A percentile compares a stretch with the other conserved stretches of the same genome.
Evolutionary conservation across 2,329 filamentous ascomycete genomes (phyloP).

Genomic region (Fusarium xyrophilum): DNA sequence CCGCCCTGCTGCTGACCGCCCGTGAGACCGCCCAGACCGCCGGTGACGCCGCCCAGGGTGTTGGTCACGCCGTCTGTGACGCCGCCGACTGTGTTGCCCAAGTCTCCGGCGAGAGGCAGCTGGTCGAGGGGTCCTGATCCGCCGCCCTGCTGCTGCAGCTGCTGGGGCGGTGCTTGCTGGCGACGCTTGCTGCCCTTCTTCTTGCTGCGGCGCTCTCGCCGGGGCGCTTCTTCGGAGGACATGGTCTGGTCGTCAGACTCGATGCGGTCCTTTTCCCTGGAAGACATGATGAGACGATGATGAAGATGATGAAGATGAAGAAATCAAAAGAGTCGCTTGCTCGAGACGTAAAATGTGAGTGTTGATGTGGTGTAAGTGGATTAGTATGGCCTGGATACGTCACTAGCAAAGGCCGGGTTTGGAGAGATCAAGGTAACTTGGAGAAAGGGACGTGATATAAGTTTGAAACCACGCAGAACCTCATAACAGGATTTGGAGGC

Average conservation of each 20-base stretch:
- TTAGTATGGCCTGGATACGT: slow-evolving; percentile 5
- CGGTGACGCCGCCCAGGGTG: slow-evolving; percentile 51
- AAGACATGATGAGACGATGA: slow-evolving; percentile 36
- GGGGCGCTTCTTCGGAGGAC: slow-evolving; percentile 38
- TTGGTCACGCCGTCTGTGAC: slow-evolving; percentile 53
- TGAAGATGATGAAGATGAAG: too few relatives aligned
- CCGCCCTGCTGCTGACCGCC: slow-evolving; percentile 48
- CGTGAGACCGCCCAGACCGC: slow-evolving; percentile 48
- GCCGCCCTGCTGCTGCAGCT: slow-evolving; percentile 22
- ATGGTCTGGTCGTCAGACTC: slow-evolving; percentile 38
- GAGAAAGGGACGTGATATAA: slow-evolving; percentile 36
- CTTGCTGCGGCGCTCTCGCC: slow-evolving; percentile 39
- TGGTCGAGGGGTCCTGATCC: slow-evolving; percentile 46
- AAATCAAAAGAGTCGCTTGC: neutral
- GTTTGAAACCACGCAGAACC: slow-evolving; percentile 13
- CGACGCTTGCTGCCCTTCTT: slow-evolving; percentile 44
- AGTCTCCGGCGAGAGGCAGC: slow-evolving; percentile 47
- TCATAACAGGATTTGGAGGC: slow-evolving; percentile 43
- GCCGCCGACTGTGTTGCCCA: slow-evolving; percentile 48
- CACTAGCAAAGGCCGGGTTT: slow-evolving; percentile 12
- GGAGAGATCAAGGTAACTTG: slow-evolving; percentile 14
- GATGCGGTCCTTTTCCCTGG: slow-evolving; percentile 41
- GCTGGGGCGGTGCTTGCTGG: slow-evolving; percentile 35
- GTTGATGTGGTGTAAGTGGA: neutral
- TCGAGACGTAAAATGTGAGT: neutral